Conservation (phyloP, 768 basidiomycete genomes). For the Tricholoma furcatifolium region DNA sequence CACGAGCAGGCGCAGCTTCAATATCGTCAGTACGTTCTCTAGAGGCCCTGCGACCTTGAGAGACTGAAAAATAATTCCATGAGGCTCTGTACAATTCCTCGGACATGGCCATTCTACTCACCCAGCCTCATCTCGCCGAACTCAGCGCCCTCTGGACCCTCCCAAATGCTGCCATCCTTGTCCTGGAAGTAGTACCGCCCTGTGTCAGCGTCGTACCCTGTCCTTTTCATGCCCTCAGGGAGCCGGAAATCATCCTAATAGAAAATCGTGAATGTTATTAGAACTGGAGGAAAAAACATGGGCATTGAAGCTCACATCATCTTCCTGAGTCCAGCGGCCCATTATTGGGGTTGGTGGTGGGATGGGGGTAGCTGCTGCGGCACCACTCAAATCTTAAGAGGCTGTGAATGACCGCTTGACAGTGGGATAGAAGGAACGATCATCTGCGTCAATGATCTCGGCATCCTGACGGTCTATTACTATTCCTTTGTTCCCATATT, state of each 20-base stretch:
- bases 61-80: slow-evolving; percentile 15
- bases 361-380: too few species aligned
- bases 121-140: slow-evolving; percentile 58
- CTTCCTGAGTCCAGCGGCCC: slow-evolving; percentile 46
- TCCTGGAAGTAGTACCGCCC: slow-evolving; percentile 66
- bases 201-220: slow-evolving; percentile 76
- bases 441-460: too few species aligned
- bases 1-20: slow-evolving; percentile 51
- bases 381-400: too few species aligned
- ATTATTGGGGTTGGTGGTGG: slow-evolving; percentile 8
- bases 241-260: slow-evolving; percentile 49
- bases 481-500: too few species aligned
- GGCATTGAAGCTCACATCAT: slow-evolving; percentile 32
- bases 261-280: slow-evolving; percentile 7
- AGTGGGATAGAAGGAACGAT: too few species aligned
- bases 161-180: slow-evolving; percentile 53
- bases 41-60: slow-evolving; percentile 8
- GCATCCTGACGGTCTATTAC: too few species aligned
- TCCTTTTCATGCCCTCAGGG: slow-evolving; percentile 60
- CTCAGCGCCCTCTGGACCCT: slow-evolving; percentile 57
- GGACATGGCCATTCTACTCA: slow-evolving; percentile 16
- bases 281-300: background rate
- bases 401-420: too few species aligned
- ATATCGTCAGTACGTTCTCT: slow-evolving; percentile 38
- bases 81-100: background rate